Evolutionary conservation across 2,329 filamentous ascomycete species (phyloP).

Genomic region (Verticillium nubilum): DNA sequence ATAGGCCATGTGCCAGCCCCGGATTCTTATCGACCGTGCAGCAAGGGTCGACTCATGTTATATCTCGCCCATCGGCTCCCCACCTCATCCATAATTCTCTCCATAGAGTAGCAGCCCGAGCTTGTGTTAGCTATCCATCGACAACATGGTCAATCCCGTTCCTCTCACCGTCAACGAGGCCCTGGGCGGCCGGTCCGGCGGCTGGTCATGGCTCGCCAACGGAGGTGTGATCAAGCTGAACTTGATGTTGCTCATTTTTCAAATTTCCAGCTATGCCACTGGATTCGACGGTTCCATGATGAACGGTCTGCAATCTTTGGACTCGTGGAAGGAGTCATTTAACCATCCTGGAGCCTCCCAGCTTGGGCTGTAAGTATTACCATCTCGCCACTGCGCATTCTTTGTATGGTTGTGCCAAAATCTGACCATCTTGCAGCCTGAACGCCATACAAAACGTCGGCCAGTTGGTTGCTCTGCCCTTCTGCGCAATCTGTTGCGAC

Average conservation of each 20-base stretch:
- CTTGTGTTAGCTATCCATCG: background rate
- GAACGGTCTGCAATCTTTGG: constrained; percentile 32
- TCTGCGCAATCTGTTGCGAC: constrained; percentile 11
- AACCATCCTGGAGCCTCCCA: constrained; percentile 18
- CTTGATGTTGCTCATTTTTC: background rate
- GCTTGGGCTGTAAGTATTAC: constrained; percentile 15
- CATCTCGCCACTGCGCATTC: background rate
- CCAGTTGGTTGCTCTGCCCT: background rate
- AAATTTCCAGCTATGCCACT: background rate
- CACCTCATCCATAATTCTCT: background rate
- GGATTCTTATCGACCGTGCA: background rate
- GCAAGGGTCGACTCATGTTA: background rate
- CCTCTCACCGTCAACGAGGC: background rate
- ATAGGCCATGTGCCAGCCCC: background rate
- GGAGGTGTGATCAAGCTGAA: background rate
- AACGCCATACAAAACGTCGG: constrained; percentile 26
- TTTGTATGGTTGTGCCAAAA: background rate
- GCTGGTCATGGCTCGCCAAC: background rate
- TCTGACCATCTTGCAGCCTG: constrained; percentile 9
- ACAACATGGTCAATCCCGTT: background rate
- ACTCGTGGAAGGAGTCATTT: constrained; percentile 30
- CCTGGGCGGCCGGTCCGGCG: background rate
- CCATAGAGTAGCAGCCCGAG: background rate
- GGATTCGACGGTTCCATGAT: constrained; percentile 27
- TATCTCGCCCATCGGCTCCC: background rate